Base-by-base conservation (phyloP, 768 basidiomycete genomes). In the Suillus hirtellus region DNA sequence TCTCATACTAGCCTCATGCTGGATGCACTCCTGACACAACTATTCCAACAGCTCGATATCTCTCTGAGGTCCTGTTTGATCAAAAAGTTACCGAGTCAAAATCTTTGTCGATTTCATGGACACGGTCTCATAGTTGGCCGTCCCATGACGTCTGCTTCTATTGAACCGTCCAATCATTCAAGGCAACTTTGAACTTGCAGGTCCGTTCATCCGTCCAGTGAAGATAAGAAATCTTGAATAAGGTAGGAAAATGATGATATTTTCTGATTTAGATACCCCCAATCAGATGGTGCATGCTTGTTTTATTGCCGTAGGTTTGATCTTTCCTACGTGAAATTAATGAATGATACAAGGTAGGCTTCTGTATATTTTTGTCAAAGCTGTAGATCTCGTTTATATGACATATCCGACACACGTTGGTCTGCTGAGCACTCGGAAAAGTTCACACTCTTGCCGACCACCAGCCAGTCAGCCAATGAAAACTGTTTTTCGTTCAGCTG, bases 21-120 rank as follows among this genome's bases (percentile, higher is more conserved):
- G 84, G 86, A 56, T 83, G 87, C n/a, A 83, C 82, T 0, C 79
- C 87, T 15, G 86, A 89, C 69, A 80, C 90, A 34, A 83, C 81
- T 9, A 84, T 86, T 0, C 78, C 84, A 2, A 82, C 81, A 31
- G 88, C 89, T 2, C 82, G 89, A 21, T 92, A 83, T 73, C 89
- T 88, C 14, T 91, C 88, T 64, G 88, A 89, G 78, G 89, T 86
- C 9, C 74, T 74, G 1, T 73, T 82, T 14, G 74, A 78, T 47
- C 80, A 80, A 65, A 80, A 77, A 35, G 74, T 75, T 14, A 77
- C 81, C 47, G 79, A 81, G 62, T 60, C 69, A 0, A 75, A 0
- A 75, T 80, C 9, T 79, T 81, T 61, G 68, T 81, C 10, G 80
- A 80, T 60, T 78, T 78, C 3, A 77, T 81, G 74, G 65, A 1